Percentiles rank a stretch among this genome's conserved stretches.
phyloP scores from a whole-genome alignment of 2,329 filamentous ascomycete species.

The Beauveria scarabaeidicola region DNA sequence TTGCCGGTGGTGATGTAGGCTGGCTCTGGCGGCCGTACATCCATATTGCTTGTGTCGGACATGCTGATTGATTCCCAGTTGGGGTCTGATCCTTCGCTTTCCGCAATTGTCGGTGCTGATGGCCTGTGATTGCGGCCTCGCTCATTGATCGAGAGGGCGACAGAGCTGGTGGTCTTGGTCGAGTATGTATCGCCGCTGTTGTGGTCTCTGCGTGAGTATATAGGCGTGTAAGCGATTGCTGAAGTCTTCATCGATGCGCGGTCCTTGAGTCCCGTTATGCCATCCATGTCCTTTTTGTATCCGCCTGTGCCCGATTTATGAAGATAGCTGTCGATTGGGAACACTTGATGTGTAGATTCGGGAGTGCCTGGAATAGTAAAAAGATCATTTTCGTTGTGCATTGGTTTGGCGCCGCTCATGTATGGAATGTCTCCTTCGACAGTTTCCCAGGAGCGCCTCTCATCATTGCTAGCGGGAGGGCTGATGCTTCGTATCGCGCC shows the following conservation, averaged over 20 bases:
- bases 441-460: conserved; percentile 11
- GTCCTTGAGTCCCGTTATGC: neutral
- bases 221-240: neutral
- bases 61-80: conserved; percentile 16
- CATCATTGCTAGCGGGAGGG: neutral
- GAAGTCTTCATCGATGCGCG: neutral
- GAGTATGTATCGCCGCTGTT: conserved; percentile 21
- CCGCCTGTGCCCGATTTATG: conserved; percentile 15
- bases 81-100: conserved; percentile 9
- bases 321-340: conserved; percentile 22
- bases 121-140: conserved; percentile 1
- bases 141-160: conserved; percentile 20
- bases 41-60: conserved; percentile 19
- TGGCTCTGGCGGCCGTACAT: conserved; percentile 19
- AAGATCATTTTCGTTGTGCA: conserved; percentile 14
- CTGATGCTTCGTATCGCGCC: conserved; percentile 1
- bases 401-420: conserved; percentile 19
- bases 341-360: conserved; percentile 23
- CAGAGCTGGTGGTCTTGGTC: conserved; percentile 25
- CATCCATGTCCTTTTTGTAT: neutral
- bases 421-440: conserved; percentile 14
- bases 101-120: conserved; percentile 10
- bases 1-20: conserved; percentile 16
- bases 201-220: conserved; percentile 12
- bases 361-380: conserved; percentile 21